A percentile compares a stretch with the other conserved stretches of the same genome.
These are phyloP conservation scores for Citrus maxima DNA, from an alignment of 345 rosid genomes.

Conservation along the genomic window DNA sequence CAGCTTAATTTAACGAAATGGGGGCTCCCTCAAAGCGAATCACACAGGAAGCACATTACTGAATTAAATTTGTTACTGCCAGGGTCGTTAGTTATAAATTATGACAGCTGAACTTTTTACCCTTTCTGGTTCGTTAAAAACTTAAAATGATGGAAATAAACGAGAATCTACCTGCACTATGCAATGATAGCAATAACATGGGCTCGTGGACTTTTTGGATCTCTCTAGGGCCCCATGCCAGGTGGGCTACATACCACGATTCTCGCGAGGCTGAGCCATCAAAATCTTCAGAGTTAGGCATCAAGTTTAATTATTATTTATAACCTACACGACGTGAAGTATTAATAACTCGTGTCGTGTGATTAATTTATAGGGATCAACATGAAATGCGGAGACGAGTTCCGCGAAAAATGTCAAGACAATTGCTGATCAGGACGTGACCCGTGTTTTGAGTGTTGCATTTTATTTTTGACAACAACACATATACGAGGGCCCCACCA, in stretches of 20 bases:
- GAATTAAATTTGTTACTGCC: neutral
- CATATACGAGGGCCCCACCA: neutral
- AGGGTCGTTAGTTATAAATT: neutral
- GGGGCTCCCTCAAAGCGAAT: neutral
- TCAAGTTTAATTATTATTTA: neutral
- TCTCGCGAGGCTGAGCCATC: neutral
- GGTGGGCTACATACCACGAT: neutral
- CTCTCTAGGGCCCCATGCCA: neutral
- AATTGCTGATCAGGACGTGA: too few species aligned
- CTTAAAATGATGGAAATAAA: neutral
- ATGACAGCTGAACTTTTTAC: neutral
- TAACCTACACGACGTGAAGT: neutral
- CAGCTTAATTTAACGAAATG: neutral
- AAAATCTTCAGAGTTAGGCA: neutral
- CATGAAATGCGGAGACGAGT: neutral
- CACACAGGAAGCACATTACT: neutral
- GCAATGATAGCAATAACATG: constrained; percentile 19
- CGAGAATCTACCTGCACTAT: neutral
- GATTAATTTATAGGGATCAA: neutral
- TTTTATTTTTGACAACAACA: neutral
- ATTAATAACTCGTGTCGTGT: neutral
- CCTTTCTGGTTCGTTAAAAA: neutral
- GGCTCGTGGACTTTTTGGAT: constrained; percentile 12
- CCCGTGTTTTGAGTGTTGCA: neutral
- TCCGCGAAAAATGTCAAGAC: too few species aligned